Evolutionary conservation across 2,329 filamentous ascomycete species (phyloP).

Genomic region (Pseudogymnoascus sp.): DNA sequence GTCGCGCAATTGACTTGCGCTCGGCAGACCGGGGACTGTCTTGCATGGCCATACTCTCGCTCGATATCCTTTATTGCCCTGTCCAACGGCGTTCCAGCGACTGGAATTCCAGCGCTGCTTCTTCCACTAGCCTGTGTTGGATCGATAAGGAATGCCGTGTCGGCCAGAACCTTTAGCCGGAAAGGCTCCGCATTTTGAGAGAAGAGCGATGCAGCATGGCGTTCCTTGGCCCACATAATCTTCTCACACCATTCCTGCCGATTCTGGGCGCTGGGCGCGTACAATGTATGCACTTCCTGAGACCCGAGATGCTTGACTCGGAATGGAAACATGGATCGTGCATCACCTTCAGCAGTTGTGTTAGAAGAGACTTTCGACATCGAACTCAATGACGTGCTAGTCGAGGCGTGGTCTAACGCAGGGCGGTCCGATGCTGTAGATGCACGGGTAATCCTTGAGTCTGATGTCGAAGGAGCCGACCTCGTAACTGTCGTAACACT

Average conservation of each 20-base stretch:
- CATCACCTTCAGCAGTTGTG: conserved; percentile 38
- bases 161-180: conserved; percentile 80
- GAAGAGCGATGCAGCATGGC: conserved; percentile 79
- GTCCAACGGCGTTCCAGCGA: conserved; percentile 85
- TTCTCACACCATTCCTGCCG: conserved; percentile 86
- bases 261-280: conserved; percentile 66
- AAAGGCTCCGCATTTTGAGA: conserved; percentile 96
- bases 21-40: conserved; percentile 70
- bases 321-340: conserved; percentile 70
- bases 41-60: conserved; percentile 59
- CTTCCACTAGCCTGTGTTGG: conserved; percentile 48
- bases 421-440: conserved; percentile 33
- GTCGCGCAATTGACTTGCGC: conserved; percentile 89
- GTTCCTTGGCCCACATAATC: conserved; percentile 90
- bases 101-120: conserved; percentile 54
- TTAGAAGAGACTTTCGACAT: conserved; percentile 34
- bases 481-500: conserved; percentile 54
- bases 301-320: conserved; percentile 91
- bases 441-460: conserved; percentile 37
- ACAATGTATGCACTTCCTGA: conserved; percentile 77
- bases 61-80: conserved; percentile 86
- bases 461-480: conserved; percentile 52
- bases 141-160: conserved; percentile 83
- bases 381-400: conserved; percentile 55
- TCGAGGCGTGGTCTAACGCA: conserved; percentile 59